Evolutionary conservation across 345 rosid species (phyloP), one percentile per base, ranked within the genome.

Genomic region (Cardamine resedifolia): DNA sequence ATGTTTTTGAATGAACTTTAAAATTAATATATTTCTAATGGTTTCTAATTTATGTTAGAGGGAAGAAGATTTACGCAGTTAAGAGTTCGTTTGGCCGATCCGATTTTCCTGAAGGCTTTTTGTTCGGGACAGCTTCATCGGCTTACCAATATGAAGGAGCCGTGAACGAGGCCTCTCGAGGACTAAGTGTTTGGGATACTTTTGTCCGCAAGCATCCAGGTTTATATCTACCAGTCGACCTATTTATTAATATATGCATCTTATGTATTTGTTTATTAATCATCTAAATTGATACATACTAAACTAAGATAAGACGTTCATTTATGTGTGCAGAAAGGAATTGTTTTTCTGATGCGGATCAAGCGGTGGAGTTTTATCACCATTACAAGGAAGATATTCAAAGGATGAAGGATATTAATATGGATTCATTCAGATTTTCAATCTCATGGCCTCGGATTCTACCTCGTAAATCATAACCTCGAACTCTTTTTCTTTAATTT

Each of bases 381-480:
- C 77, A 34, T 16, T 81, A 75, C 63, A 68, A 76, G 64, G 80
- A 81, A 26, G 88, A 85, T 48, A 62, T 75, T 1, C 72, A 59
- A 19, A 39, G 77, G 18, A 49, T 85, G 74, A 81, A 83, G 19
- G 64, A 50, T 16, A 50, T 81, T 10, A 80, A 82, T 0, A 62
- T 81, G 61, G 76, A 85, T 59, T 55, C 79, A 8, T 83, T 75
- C 41, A 81, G 83, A 75, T 81, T 85, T 56, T 85, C 85, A 18
- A 81, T 85, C 23, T 85, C 86, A 23, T 85, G 88, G 88, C 18
- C 80, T n/a, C 63, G 88, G 60, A 39, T 85, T 19, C 16, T 79
- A 4, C 85, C 86, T 14, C 43, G 85, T 85, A 77, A 65, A 68
- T 5, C 18, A 30, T 51, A 53, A 51, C 6, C 4, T 26, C 0